phyloP scores from a whole-genome alignment of 2,329 filamentous ascomycete genomes.

The Botrytis fabae region DNA sequence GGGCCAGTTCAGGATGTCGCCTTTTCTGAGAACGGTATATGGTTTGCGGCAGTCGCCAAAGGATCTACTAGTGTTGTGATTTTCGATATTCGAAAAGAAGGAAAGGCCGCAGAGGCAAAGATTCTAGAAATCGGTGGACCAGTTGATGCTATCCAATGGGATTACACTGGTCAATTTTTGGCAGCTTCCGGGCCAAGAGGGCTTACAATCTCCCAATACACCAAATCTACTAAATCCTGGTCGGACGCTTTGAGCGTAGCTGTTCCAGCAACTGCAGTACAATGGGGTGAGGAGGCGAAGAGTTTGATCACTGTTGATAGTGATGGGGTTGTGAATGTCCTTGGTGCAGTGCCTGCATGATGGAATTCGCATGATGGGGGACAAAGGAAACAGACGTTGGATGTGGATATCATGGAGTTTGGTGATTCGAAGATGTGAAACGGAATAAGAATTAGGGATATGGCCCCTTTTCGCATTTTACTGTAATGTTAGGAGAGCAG shows the following conservation, averaged over 20 bases:
- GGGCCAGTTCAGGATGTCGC: conserved; percentile 72
- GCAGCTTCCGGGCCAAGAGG: conserved; percentile 78
- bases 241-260: conserved; percentile 79
- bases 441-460: conserved; percentile 10
- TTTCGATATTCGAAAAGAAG: conserved; percentile 90
- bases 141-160: conserved; percentile 80
- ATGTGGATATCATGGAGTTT: conserved; percentile 20
- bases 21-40: conserved; percentile 97
- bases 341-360: conserved; percentile 46
- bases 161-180: conserved; percentile 93
- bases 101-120: conserved; percentile 77
- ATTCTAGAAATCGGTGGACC: conserved; percentile 79
- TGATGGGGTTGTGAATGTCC: conserved; percentile 73
- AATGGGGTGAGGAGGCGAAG: conserved; percentile 76
- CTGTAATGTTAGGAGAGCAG: conserved; percentile 19
- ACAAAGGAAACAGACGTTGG: background rate
- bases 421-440: conserved; percentile 15
- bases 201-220: conserved; percentile 85
- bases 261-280: conserved; percentile 68
- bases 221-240: conserved; percentile 86
- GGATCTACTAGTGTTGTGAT: conserved; percentile 77
- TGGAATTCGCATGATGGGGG: background rate
- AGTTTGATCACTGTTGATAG: conserved; percentile 72
- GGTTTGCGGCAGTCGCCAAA: conserved; percentile 82
- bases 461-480: background rate